Evolutionary conservation across 106 monocot genomes (phyloP).

Genomic region (Platanthera zijinensis): DNA sequence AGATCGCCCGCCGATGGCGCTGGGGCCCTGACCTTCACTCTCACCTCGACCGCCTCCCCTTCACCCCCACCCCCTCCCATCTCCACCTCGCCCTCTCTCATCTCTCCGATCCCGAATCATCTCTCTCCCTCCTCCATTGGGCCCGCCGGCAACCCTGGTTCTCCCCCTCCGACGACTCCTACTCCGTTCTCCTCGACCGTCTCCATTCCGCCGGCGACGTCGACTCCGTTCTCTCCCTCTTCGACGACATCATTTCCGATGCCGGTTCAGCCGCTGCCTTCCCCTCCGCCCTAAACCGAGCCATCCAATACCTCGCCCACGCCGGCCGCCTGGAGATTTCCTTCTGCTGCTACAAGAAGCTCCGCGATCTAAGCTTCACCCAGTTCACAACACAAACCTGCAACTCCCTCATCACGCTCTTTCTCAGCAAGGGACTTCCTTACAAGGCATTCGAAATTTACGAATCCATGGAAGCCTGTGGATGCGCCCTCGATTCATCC

Average conservation of each 20-base stretch:
- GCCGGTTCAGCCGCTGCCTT: neutral
- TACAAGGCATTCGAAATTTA: slow-evolving; percentile 94
- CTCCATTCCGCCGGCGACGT: slow-evolving; percentile 31
- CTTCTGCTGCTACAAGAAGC: slow-evolving; percentile 69
- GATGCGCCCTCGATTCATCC: slow-evolving; percentile 31
- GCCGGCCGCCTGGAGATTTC: slow-evolving; percentile 44
- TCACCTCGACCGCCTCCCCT: slow-evolving; percentile 20
- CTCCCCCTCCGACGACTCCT: slow-evolving; percentile 31
- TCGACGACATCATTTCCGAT: slow-evolving; percentile 41
- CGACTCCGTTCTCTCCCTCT: slow-evolving; percentile 40
- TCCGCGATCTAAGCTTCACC: slow-evolving; percentile 28
- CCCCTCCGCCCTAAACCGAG: slow-evolving; percentile 25
- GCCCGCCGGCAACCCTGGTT: slow-evolving; percentile 70
- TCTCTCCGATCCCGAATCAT: slow-evolving; percentile 32
- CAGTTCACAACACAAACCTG: slow-evolving; percentile 37
- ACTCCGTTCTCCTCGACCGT: slow-evolving; percentile 39
- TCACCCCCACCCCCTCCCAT: slow-evolving; percentile 16
- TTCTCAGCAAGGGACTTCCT: slow-evolving; percentile 56
- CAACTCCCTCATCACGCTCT: slow-evolving; percentile 67
- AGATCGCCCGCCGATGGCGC: slow-evolving; percentile 25
- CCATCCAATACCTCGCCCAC: slow-evolving; percentile 29
- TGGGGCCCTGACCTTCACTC: slow-evolving; percentile 27
- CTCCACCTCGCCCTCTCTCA: slow-evolving; percentile 25
- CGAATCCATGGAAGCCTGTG: slow-evolving; percentile 41
- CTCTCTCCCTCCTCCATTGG: slow-evolving; percentile 74